Evolutionary conservation across 305 asterid species (phyloP), one percentile per base, ranked within the genome.

Genomic region (Andrographis paniculata): DNA sequence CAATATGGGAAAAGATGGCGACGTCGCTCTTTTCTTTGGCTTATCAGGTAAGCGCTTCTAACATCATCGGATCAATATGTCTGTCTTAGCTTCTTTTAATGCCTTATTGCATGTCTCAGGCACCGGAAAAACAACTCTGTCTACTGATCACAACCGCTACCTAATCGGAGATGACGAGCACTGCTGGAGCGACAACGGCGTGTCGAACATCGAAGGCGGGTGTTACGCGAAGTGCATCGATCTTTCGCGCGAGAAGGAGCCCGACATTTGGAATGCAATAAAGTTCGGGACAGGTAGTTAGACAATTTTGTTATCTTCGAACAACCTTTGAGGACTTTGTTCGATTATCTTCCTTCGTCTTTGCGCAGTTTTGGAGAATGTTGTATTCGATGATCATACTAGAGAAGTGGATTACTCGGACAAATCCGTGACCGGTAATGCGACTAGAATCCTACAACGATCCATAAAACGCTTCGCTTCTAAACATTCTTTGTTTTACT

Each of bases 171-270:
- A 92, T 24, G 99, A 92, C 27, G 99, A 92, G 52, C 99, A 92
- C 61, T 92, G 99, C 75, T 92, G 99, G 99, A 74, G 95, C 42
- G 92, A 87, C 31, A 74, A 62, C 21, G 97, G 99, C 0, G 94
- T 92, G 17, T 92, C 95, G 0, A 92, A 92, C 55, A 92, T 92
- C 24, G 99, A 92, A 61, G 99, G 99, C 17, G 97, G 99, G 36
- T 92, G 99, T 72, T 92, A 92, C 52, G 99, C 99, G 0, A 92
- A 92, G 72, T 92, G 99, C 76, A 76, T 92, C 56, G 99, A 91
- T 68, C 81, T 91, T 31, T 60, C 89, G 0, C 62, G 78, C 66
- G 95, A 91, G 52, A 91, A 86, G 66, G 99, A 92, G 72, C 99
- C 99, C 18, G 99, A 92, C 65, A 92, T 92, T 56, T 92, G 94